Conservation (phyloP, 305 asterid species). For the Solanum hybrid region DNA sequence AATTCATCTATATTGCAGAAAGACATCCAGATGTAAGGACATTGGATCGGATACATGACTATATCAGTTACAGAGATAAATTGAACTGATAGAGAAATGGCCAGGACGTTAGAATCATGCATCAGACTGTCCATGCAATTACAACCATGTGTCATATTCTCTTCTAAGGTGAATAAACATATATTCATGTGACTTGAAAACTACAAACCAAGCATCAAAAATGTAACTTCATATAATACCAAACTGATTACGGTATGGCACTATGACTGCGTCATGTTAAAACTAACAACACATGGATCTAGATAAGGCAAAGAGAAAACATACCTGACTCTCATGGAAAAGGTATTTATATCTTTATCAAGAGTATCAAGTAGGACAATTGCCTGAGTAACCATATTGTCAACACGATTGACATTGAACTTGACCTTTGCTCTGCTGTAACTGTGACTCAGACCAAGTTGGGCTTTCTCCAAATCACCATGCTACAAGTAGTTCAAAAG, state of each 20-base stretch:
- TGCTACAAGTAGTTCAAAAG: constrained; percentile 25
- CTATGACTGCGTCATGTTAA: neutral
- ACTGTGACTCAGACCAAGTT: constrained; percentile 87
- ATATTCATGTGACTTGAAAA: neutral
- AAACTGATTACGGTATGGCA: neutral
- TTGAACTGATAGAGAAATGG: neutral
- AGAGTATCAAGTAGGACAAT: constrained; percentile 93
- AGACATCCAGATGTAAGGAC: neutral
- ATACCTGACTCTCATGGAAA: constrained; percentile 87
- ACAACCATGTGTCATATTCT: neutral
- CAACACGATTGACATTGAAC: constrained; percentile 90
- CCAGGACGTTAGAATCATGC: neutral
- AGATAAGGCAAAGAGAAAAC: neutral
- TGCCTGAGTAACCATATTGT: constrained; percentile 93
- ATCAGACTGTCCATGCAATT: neutral
- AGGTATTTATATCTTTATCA: constrained; percentile 86
- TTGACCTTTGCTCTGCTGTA: constrained; percentile 94
- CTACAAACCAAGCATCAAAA: neutral
- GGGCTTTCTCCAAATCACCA: constrained; percentile 89
- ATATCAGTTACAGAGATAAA: neutral
- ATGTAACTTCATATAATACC: neutral
- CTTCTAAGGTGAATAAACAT: neutral
- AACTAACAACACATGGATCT: neutral
- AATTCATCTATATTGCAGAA: neutral
- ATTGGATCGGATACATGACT: neutral